Percentiles rank a stretch among this genome's conserved stretches.
phyloP scores from a whole-genome alignment of 441 rosid genomes.

The Macaranga tanarius region DNA sequence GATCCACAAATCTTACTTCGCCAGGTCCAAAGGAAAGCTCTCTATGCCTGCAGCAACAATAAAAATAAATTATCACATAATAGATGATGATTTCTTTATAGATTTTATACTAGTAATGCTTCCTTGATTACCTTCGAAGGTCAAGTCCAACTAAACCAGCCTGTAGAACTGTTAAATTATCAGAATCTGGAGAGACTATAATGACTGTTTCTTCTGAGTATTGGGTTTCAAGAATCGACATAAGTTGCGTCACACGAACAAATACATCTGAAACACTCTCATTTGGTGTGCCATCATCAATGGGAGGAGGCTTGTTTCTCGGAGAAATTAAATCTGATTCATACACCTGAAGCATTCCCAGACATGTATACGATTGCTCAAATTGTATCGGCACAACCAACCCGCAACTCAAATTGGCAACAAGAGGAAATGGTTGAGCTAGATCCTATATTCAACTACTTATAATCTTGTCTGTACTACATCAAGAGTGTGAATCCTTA shows the following conservation, averaged over 20 bases:
- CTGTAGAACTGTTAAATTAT: constrained; percentile 77
- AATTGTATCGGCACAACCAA: background rate
- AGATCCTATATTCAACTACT: background rate
- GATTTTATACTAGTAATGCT: background rate
- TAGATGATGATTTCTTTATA: background rate
- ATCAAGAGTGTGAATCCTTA: background rate
- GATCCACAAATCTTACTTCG: constrained; percentile 75
- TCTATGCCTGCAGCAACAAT: constrained; percentile 53
- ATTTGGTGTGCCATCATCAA: constrained; percentile 83
- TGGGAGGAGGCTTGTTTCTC: constrained; percentile 84
- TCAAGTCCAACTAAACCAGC: constrained; percentile 85
- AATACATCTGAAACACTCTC: constrained; percentile 89
- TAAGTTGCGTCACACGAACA: constrained; percentile 85
- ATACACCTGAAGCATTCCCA: constrained; percentile 52
- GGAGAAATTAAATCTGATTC: constrained; percentile 73
- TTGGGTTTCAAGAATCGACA: constrained; percentile 94
- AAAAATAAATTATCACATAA: background rate
- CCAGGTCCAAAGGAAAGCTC: constrained; percentile 75
- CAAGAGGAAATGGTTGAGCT: background rate
- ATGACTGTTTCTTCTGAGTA: constrained; percentile 73
- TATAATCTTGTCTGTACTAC: background rate
- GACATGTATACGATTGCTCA: constrained; percentile 1
- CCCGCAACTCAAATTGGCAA: too few species aligned
- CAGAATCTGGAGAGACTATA: constrained; percentile 91
- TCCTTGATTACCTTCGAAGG: constrained; percentile 55